Conservation (phyloP, 75 land plant genomes). For the Pseudotsuga menziesii region DNA sequence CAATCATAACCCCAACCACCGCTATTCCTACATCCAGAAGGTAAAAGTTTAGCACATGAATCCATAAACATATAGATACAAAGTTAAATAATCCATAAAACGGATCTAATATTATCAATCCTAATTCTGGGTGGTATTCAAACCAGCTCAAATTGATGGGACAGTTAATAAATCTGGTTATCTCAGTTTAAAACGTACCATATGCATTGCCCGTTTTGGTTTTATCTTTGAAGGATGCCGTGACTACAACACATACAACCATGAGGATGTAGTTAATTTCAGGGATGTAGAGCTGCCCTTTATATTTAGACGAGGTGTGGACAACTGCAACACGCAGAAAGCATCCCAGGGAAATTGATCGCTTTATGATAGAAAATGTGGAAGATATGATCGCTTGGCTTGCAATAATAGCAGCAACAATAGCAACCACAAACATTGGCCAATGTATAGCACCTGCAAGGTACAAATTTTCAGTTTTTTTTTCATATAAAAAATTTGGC, state of each 20-base stretch:
- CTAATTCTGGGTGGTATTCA: too few species aligned
- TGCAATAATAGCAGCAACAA: conserved; percentile 55
- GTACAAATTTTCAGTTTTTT: too few species aligned
- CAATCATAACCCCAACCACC: conserved; percentile 66
- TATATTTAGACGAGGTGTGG: conserved; percentile 49
- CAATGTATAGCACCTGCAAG: conserved; percentile 44
- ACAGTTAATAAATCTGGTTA: neutral
- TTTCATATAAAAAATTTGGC: too few species aligned
- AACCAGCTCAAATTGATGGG: too few species aligned
- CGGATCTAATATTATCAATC: neutral
- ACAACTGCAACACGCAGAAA: conserved; percentile 50
- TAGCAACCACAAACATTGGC: conserved; percentile 64
- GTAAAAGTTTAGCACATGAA: neutral
- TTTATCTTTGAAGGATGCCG: conserved; percentile 28
- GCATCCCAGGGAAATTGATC: conserved; percentile 46
- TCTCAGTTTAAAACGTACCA: conserved; percentile 28
- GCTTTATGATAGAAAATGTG: conserved; percentile 47
- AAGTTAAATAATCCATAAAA: neutral
- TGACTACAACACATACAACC: conserved; percentile 39
- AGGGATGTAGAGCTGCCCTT: conserved; percentile 62
- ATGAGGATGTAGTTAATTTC: conserved; percentile 51
- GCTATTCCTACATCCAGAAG: conserved; percentile 43
- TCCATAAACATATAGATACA: too few species aligned
- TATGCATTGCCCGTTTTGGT: conserved; percentile 62
- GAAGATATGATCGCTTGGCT: conserved; percentile 77